Percentiles rank a stretch among this genome's conserved stretches.
These are phyloP conservation scores for Aspergillus cavernicola DNA, from an alignment of 495 filamentous ascomycete genomes.

Conservation along the genomic window DNA sequence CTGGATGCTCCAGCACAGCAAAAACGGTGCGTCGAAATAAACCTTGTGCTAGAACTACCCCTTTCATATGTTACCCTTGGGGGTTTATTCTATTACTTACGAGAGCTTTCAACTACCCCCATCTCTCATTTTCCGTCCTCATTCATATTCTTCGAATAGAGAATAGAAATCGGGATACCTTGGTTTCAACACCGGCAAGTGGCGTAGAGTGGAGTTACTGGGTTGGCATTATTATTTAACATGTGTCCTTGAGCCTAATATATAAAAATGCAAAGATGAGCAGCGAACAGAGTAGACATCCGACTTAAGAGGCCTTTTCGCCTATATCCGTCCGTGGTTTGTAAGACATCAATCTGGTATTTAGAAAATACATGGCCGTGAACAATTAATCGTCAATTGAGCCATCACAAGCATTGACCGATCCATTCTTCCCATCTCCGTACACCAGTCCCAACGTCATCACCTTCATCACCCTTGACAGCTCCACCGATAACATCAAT, in stretches of 20 bases:
- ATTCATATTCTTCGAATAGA: not conserved
- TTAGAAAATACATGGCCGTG: not conserved
- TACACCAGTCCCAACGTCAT: conserved; percentile 54
- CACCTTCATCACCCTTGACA: conserved; percentile 61
- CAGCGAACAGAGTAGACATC: not conserved
- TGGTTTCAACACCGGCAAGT: not conserved
- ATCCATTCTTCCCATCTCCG: conserved; percentile 91
- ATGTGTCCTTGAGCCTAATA: not conserved
- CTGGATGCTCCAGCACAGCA: conserved; percentile 79
- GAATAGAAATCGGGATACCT: not conserved
- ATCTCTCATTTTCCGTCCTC: not conserved
- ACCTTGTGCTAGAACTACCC: not conserved
- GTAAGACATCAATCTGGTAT: not conserved
- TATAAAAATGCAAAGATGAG: not conserved
- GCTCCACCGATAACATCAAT: conserved; percentile 79
- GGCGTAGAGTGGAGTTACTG: not conserved
- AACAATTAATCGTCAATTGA: not conserved
- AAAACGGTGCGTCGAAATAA: conserved; percentile 6
- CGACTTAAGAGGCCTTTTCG: no score
- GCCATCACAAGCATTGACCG: conserved; percentile 53
- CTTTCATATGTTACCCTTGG: no score
- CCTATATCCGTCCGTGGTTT: not conserved
- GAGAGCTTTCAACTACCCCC: not conserved
- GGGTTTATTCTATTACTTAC: not conserved
- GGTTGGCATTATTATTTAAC: not conserved